These are phyloP conservation scores for Monilinia vaccinii-corymbosi DNA, from an alignment of 2,329 filamentous ascomycete genomes.

Conservation along the genomic window DNA sequence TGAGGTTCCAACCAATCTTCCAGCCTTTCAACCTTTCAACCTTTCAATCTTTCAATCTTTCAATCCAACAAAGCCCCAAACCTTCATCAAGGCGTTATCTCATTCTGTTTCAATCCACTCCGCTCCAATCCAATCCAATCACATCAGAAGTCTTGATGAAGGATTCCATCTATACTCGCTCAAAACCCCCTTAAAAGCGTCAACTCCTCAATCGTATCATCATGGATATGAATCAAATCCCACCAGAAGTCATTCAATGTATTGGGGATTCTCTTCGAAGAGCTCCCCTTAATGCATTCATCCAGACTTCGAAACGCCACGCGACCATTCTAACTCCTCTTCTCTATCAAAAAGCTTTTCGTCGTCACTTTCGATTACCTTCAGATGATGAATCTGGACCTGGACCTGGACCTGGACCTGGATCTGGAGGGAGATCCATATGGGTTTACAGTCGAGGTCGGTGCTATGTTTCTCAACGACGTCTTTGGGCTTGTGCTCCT, in stretches of 20 bases:
- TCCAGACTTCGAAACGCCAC: slow-evolving; percentile 4
- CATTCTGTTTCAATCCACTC: no score
- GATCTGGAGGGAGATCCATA: slow-evolving; percentile 5
- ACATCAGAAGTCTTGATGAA: slow-evolving; percentile 3
- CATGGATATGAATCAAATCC: slow-evolving; percentile 5
- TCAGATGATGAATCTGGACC: slow-evolving; percentile 1
- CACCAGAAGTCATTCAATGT: slow-evolving; percentile 6
- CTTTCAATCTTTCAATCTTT: no score
- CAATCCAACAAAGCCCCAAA: no score
- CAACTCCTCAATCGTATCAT: no score
- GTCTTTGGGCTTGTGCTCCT: not conserved
- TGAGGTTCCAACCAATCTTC: no score
- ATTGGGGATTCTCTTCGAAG: slow-evolving; percentile 1
- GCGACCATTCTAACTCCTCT: not conserved
- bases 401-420: no score
- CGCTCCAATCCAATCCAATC: not conserved
- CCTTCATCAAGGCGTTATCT: not conserved
- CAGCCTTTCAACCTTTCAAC: no score
- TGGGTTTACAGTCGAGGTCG: slow-evolving; percentile 9
- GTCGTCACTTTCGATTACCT: slow-evolving; percentile 2
- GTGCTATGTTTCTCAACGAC: slow-evolving; percentile 7
- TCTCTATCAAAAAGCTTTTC: slow-evolving; percentile 8
- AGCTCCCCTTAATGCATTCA: slow-evolving; percentile 3
- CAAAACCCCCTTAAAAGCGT: not conserved
- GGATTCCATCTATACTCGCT: not conserved